Evolutionary conservation across 2,329 filamentous ascomycete genomes (phyloP).

Genomic region (Teratosphaeria destructans): DNA sequence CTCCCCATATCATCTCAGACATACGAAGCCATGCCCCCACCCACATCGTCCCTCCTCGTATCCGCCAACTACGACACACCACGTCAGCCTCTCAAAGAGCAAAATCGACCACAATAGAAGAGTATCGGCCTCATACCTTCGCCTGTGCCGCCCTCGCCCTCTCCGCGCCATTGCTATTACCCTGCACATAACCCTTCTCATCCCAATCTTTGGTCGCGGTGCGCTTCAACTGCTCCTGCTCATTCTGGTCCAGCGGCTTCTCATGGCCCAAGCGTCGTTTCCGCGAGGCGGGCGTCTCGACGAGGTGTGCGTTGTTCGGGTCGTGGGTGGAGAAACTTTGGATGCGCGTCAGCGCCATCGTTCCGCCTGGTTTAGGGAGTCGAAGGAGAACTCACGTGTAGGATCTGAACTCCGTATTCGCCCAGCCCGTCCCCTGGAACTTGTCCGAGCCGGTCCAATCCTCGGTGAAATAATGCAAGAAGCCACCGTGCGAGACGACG

Average conservation of each 20-base stretch:
- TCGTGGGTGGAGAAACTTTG: slow-evolving; percentile 40
- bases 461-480: slow-evolving; percentile 74
- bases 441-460: slow-evolving; percentile 57
- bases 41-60: neutral
- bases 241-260: slow-evolving; percentile 24
- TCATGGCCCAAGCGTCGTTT: slow-evolving; percentile 14
- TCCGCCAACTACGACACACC: neutral
- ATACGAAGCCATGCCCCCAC: neutral
- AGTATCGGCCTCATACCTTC: neutral
- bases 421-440: slow-evolving; percentile 56
- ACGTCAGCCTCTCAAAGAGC: neutral
- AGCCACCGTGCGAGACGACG: slow-evolving; percentile 72
- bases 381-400: slow-evolving; percentile 34
- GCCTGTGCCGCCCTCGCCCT: neutral
- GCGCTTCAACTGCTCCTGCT: slow-evolving; percentile 23
- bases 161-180: neutral
- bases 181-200: slow-evolving; percentile 1
- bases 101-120: neutral
- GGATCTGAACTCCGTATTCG: slow-evolving; percentile 61
- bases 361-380: neutral
- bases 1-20: neutral
- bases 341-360: neutral
- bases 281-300: slow-evolving; percentile 26
- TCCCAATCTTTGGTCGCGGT: slow-evolving; percentile 12
- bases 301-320: slow-evolving; percentile 19